Conservation (phyloP, 2,329 filamentous ascomycete species). For the Penicillium thymicola region DNA sequence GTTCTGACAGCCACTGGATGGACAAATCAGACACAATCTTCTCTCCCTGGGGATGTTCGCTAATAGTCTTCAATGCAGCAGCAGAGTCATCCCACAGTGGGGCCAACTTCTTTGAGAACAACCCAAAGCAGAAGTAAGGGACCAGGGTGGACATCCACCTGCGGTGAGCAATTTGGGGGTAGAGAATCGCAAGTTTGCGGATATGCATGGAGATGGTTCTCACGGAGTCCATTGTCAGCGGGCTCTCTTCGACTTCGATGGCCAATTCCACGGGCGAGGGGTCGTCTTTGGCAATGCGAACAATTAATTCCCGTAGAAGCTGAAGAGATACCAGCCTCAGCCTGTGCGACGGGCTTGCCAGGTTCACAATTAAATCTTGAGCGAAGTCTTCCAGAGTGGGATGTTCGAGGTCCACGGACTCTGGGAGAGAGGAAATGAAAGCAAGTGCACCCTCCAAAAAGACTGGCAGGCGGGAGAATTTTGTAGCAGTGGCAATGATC, state of each 20-base stretch:
- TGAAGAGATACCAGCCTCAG: conserved; percentile 71
- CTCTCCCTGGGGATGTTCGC: conserved; percentile 68
- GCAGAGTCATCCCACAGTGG: conserved; percentile 85
- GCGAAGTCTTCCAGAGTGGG: conserved; percentile 61
- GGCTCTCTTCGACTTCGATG: conserved; percentile 74
- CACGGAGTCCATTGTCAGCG: conserved; percentile 70
- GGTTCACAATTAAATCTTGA: conserved; percentile 65
- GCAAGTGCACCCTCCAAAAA: conserved; percentile 62
- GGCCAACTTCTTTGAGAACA: conserved; percentile 79
- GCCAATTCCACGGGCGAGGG: conserved; percentile 55
- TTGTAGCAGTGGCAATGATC: conserved; percentile 62
- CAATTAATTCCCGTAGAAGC: conserved; percentile 63
- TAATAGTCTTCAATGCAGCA: conserved; percentile 70
- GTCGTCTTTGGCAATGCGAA: conserved; percentile 47
- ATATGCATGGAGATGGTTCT: conserved; percentile 81
- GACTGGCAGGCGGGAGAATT: conserved; percentile 63
- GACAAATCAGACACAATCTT: conserved; percentile 67
- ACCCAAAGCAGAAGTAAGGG: conserved; percentile 80
- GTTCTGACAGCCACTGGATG: conserved; percentile 68
- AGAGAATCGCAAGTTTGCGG: conserved; percentile 68
- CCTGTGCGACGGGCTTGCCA: conserved; percentile 71
- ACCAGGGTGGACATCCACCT: conserved; percentile 69
- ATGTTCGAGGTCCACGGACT: conserved; percentile 43
- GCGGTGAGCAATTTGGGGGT: conserved; percentile 56
- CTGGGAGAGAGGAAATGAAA: conserved; percentile 41